Base-by-base conservation (phyloP, 768 basidiomycete genomes). In the Mycena pura region DNA sequence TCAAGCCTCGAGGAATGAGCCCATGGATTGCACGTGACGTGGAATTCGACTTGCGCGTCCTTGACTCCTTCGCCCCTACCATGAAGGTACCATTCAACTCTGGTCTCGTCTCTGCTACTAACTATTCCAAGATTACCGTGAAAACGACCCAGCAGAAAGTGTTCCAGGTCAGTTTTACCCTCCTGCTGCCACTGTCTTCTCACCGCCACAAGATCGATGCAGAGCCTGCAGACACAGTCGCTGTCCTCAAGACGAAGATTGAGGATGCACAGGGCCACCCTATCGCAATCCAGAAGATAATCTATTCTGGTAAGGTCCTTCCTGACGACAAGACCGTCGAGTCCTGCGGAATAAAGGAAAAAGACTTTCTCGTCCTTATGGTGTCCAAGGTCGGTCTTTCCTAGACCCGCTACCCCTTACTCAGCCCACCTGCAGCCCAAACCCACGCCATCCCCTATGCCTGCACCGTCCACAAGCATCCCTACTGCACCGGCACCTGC, bases 351-450 rank as follows among this genome's bases (percentile, higher is more conserved):
- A 92, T 99, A 82, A 96, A 97, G 79, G 96, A 99, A 77, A 99
- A 97, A 80, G 96, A 97, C 75, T 99, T 99, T 79, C 79, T 99
- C 61, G 97, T 99, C n/a, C 86, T 99, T 40, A 99, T 99, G 96
- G 93, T 98, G 31, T 86, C 95, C 49, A 99, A 97, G 87, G 96
- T 96, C 63, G 49, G 79, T 41, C 36, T 21, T n/a, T 52, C 52
- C 28, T 22, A 36, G 21, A 39, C 38, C 14, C n/a, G 8, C 13
- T 14, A 5, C 29, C 53, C 53, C 28, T 46, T 49, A 31, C 53
- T 38, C 32, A 39, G 25, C 17, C 27, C 17, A n/a, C n/a, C 48
- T 11, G 44, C 45, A 90, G 88, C 88, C 85, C 36, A 90, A 88
- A 68, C 77, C 86, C 8, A 75, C 82, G 2, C 76, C 84, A 21